Conservation (phyloP, 768 basidiomycete species). For the Daedaleopsis sinensis region DNA sequence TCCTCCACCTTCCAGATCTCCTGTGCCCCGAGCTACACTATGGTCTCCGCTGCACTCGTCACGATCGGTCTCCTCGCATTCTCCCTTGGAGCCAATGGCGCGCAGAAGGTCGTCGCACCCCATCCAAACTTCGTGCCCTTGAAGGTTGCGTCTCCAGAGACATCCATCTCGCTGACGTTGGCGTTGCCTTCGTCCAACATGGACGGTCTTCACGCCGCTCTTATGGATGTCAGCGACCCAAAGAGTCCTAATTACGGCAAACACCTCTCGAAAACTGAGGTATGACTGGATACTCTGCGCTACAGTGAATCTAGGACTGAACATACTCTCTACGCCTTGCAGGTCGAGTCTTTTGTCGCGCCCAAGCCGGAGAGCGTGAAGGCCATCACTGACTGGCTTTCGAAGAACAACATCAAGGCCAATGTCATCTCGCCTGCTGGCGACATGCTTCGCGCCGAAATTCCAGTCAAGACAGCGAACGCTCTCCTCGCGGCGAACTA, state of each 20-base stretch:
- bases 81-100: neutral
- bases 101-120: neutral
- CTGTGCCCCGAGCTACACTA: neutral
- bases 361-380: slow-evolving; percentile 28
- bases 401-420: slow-evolving; percentile 32
- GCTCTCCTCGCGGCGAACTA: slow-evolving; percentile 37
- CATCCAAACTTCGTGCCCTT: neutral
- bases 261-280: slow-evolving; percentile 42
- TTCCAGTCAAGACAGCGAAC: slow-evolving; percentile 38
- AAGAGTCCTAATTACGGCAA: slow-evolving; percentile 39
- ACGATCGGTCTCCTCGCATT: neutral
- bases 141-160: slow-evolving; percentile 29
- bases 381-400: slow-evolving; percentile 32
- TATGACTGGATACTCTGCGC: slow-evolving; percentile 14
- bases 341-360: slow-evolving; percentile 32
- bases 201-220: slow-evolving; percentile 37
- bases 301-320: neutral
- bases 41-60: neutral
- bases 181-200: slow-evolving; percentile 39
- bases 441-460: slow-evolving; percentile 37
- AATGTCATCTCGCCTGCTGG: slow-evolving; percentile 28
- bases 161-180: slow-evolving; percentile 38
- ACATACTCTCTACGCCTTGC: neutral
- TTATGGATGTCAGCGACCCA: slow-evolving; percentile 42
- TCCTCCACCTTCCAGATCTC: neutral